These are phyloP conservation scores for Porodaedalea pini DNA, from an alignment of 1,284 basidiomycete genomes.

Conservation along the genomic window DNA sequence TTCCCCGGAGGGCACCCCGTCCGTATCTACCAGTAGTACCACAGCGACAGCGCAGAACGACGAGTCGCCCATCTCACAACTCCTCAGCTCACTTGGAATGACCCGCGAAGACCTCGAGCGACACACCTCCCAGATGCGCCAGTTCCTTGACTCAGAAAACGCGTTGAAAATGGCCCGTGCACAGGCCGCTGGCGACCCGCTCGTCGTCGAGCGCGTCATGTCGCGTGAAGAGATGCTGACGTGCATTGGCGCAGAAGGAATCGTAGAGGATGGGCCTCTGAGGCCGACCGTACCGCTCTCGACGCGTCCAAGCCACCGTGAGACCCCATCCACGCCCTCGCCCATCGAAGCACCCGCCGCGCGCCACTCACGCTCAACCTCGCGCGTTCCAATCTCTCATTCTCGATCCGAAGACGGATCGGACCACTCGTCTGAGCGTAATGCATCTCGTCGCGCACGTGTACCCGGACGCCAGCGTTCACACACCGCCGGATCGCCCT, in stretches of 20 bases:
- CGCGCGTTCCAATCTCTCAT: background rate
- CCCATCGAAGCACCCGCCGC: constrained; percentile 1
- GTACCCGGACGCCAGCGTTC: constrained; percentile 4
- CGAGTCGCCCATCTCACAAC: constrained; percentile 56
- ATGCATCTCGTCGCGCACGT: background rate
- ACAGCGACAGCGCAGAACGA: background rate
- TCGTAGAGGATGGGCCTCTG: background rate
- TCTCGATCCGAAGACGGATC: background rate
- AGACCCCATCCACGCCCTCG: background rate
- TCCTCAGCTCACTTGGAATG: constrained; percentile 62
- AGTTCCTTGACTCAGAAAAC: constrained; percentile 58
- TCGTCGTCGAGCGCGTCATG: background rate
- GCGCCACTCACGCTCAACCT: constrained; percentile 1
- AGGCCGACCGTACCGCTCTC: background rate
- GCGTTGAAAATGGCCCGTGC: constrained; percentile 4
- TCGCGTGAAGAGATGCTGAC: background rate
- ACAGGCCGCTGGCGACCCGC: background rate
- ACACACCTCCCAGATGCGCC: constrained; percentile 69
- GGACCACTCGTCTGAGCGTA: constrained; percentile 1
- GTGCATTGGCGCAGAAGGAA: background rate
- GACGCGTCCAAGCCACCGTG: constrained; percentile 10
- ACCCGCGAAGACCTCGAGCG: constrained; percentile 65
- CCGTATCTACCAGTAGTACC: background rate
- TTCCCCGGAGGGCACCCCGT: background rate
- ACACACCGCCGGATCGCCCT: constrained; percentile 5